A percentile compares a stretch with the other conserved stretches of the same genome.
Evolutionary conservation across 176 grass and related monocot genomes (phyloP).

Genomic region (Avena atlantica): DNA sequence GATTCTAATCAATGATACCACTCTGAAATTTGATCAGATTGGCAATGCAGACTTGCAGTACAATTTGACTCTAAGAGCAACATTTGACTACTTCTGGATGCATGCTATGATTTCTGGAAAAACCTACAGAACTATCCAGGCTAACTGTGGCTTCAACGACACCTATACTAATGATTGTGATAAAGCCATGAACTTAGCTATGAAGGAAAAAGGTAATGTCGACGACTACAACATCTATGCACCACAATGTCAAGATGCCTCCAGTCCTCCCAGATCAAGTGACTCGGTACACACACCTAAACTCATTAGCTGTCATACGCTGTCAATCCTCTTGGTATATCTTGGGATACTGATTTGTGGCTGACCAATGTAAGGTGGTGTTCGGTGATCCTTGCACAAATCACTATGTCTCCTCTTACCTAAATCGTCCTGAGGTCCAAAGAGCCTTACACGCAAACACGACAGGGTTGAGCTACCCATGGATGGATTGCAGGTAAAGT

Average conservation of each 20-base stretch:
- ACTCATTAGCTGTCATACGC: conserved; percentile 22
- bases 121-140: conserved; percentile 54
- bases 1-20: conserved; percentile 25
- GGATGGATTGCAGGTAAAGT: conserved; percentile 64
- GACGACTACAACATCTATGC: conserved; percentile 65
- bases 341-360: conserved; percentile 25
- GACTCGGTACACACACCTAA: conserved; percentile 44
- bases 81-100: conserved; percentile 65
- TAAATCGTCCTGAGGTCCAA: conserved; percentile 69
- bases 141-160: conserved; percentile 56
- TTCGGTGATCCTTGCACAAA: conserved; percentile 61
- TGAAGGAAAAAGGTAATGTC: conserved; percentile 54
- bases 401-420: conserved; percentile 57
- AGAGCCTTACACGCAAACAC: conserved; percentile 60
- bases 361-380: conserved; percentile 42
- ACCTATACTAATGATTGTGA: conserved; percentile 47
- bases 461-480: conserved; percentile 49
- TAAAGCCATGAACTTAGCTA: conserved; percentile 54
- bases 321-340: conserved; percentile 24
- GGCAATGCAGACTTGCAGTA: conserved; percentile 65
- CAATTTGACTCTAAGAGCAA: conserved; percentile 52
- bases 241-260: conserved; percentile 43
- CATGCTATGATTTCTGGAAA: conserved; percentile 76
- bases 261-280: conserved; percentile 46
- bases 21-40: conserved; percentile 48